phyloP scores from a whole-genome alignment of 495 filamentous ascomycete species.

The Pyrenula aspistea region DNA sequence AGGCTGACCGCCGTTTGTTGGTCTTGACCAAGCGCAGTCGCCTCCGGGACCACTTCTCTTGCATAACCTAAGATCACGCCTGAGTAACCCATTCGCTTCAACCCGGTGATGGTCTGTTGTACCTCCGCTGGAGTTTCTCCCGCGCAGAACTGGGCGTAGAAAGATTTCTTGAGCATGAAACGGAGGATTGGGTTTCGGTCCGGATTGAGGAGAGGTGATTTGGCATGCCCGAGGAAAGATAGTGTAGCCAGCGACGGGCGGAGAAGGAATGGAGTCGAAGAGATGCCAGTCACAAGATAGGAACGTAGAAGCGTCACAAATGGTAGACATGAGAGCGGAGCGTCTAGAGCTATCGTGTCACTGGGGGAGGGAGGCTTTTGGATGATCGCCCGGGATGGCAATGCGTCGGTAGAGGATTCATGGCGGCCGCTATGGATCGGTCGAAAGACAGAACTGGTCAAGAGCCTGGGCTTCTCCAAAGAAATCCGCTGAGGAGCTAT shows the following conservation, averaged over 20 bases:
- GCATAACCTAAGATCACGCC: slow-evolving; percentile 74
- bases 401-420: neutral
- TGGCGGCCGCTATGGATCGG: neutral
- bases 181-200: slow-evolving; percentile 43
- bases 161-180: slow-evolving; percentile 56
- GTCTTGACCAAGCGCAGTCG: slow-evolving; percentile 6
- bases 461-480: neutral
- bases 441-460: neutral
- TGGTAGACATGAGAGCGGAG: slow-evolving; percentile 56
- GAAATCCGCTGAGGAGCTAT: neutral
- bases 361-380: neutral
- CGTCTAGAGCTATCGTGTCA: neutral
- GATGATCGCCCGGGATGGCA: neutral
- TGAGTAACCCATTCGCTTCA: slow-evolving; percentile 56
- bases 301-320: slow-evolving; percentile 57
- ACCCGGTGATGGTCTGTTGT: slow-evolving; percentile 36
- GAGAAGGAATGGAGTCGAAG: slow-evolving; percentile 59
- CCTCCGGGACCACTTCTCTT: slow-evolving; percentile 53
- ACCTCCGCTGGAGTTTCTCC: slow-evolving; percentile 58
- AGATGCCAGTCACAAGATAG: slow-evolving; percentile 59
- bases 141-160: slow-evolving; percentile 79
- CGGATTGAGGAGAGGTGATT: slow-evolving; percentile 40
- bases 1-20: slow-evolving; percentile 11
- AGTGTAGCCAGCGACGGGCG: slow-evolving; percentile 48
- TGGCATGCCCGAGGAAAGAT: slow-evolving; percentile 50